These are phyloP conservation scores for Alternaria infectoria DNA, from an alignment of 2,329 filamentous ascomycete species.

Conservation along the genomic window DNA sequence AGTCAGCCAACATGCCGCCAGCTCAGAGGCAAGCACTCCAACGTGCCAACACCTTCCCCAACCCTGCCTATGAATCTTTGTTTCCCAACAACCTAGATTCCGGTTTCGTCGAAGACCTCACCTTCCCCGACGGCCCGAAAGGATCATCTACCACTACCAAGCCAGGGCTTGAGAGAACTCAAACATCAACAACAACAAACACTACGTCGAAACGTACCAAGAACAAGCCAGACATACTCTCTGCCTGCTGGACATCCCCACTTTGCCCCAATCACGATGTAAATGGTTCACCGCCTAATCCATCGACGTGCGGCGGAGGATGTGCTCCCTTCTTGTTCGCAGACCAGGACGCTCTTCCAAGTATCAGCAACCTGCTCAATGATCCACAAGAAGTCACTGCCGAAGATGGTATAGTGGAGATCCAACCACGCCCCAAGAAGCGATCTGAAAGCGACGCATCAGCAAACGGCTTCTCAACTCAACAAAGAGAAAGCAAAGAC, in stretches of 20 bases:
- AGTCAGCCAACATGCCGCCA: slow-evolving; percentile 35
- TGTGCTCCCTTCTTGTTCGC: slow-evolving; percentile 51
- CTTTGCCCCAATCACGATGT: slow-evolving; percentile 50
- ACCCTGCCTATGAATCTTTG: slow-evolving; percentile 44
- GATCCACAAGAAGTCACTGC: slow-evolving; percentile 41
- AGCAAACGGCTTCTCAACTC: slow-evolving; percentile 37
- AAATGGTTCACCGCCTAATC: slow-evolving; percentile 47
- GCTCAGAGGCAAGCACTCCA: slow-evolving; percentile 31
- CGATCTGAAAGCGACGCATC: slow-evolving; percentile 45
- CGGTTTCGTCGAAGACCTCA: slow-evolving; percentile 47
- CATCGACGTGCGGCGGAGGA: slow-evolving; percentile 49
- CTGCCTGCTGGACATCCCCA: slow-evolving; percentile 52
- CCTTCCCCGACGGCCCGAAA: slow-evolving; percentile 45
- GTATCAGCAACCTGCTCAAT: slow-evolving; percentile 35
- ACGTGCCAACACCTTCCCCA: slow-evolving; percentile 43
- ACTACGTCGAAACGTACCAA: slow-evolving; percentile 40
- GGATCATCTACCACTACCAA: slow-evolving; percentile 22
- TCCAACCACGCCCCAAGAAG: slow-evolving; percentile 44
- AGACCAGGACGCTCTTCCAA: slow-evolving; percentile 40
- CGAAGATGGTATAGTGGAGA: slow-evolving; percentile 47
- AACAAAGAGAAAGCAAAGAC: slow-evolving; percentile 33
- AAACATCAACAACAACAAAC: slow-evolving; percentile 22
- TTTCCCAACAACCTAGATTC: slow-evolving; percentile 45
- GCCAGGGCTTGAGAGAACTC: slow-evolving; percentile 23
- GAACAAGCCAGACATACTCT: slow-evolving; percentile 46